phyloP scores from a whole-genome alignment of 129 eudicot genomes.

The Lactuca sativa region DNA sequence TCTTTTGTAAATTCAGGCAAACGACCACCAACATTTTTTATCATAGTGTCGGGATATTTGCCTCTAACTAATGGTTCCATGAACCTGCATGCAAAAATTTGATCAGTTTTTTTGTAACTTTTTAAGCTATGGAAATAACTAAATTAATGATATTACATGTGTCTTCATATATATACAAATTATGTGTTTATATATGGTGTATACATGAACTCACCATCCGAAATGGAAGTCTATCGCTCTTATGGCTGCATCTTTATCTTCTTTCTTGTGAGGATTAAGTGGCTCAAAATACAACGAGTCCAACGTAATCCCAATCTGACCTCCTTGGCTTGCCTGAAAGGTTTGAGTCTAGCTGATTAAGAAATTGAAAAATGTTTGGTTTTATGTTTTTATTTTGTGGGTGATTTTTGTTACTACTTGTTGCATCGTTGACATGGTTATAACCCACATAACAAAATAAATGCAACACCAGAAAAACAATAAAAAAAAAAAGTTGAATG shows the following conservation, averaged over 20 bases:
- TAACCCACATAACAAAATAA: neutral
- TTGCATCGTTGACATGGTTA: neutral
- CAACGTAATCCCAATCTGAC: constrained; percentile 31
- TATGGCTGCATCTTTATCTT: constrained; percentile 32
- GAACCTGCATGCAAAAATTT: neutral
- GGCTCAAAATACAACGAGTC: constrained; percentile 24
- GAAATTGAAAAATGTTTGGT: neutral
- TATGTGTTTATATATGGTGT: neutral
- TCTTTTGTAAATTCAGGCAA: neutral
- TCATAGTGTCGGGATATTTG: neutral
- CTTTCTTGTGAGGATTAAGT: constrained; percentile 16
- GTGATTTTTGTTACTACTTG: neutral
- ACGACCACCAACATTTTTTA: neutral
- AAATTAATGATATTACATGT: neutral
- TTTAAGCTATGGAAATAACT: neutral
- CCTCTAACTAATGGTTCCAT: neutral
- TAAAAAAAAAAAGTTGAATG: neutral
- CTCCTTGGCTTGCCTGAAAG: constrained; percentile 30
- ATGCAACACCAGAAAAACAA: neutral
- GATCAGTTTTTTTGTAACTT: neutral
- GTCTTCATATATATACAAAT: too few relatives aligned
- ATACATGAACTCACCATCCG: constrained; percentile 34
- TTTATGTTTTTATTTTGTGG: too few relatives aligned
- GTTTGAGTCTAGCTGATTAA: neutral
- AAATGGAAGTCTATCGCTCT: constrained; percentile 39